Base-by-base conservation (phyloP, 1,139 yeast species). In the Pichia inconspicua region DNA sequence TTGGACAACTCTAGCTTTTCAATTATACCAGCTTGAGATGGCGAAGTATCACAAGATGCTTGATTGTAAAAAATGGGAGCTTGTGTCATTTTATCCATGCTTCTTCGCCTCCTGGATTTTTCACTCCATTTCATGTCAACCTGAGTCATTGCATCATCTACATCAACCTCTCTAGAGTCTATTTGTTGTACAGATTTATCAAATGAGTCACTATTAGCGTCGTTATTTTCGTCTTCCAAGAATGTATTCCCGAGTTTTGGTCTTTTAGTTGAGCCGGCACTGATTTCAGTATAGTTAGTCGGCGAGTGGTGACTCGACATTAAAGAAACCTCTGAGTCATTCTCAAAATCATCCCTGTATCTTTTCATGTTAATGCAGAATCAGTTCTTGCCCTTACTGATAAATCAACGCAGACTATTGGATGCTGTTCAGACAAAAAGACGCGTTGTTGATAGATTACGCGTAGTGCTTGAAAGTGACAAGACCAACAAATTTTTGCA, bases 1-100 rank as follows among this genome's bases (percentile, higher is more conserved):
- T 85, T 85, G 53, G 74, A 73, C 25, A 86, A 66, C 15, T 72
- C 71, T 4, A 86, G 71, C 48, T 69, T 72, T 55, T 77, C 76
- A 38, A 85, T 80, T 25, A 75, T 70, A 7, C 84, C 84, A 0
- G 82, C 77, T 27, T 63, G 60, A 0, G 77, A 74, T 2, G 75
- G 75, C 5, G 52, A 38, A 10, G 53, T 60, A 42, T 57, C 61
- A n/a, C 41, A 45, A 12, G 46, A 42, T 7, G 28, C 32, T 1
- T 40, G 34, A 14, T 25, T 34, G 12, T 38, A 51, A 6, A 40
- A 34, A 15, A 46, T 32, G n/a, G 56, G 55, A 11, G 53, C 49
- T 39, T 58, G 60, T 2, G 61, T 57, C 63, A 61, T 58, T 12
- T 48, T 48, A 4, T 52, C 59, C n/a, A 55, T 43, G 8, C 53